Base-by-base conservation (phyloP, 116 monocot species). In the Posidonia oceanica region DNA sequence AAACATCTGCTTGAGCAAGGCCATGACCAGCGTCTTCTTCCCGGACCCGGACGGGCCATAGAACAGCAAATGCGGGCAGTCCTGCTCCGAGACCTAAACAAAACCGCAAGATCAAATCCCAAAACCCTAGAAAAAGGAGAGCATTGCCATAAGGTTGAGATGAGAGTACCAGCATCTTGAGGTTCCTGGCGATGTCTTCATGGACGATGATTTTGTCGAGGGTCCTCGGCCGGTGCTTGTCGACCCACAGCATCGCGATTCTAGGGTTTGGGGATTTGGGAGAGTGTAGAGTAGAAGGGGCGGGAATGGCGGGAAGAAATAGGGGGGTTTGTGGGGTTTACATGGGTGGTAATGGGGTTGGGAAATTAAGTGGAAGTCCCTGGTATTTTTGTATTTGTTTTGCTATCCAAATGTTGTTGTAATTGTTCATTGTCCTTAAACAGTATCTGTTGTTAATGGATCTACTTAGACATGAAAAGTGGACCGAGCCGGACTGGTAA, bases 31-130 rank as follows among this genome's bases (percentile, higher is more conserved):
- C 75, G 97, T 97, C 77, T 92, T 92, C 87, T 92, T 97, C 53
- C 97, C 97, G 7, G 93, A 87, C 0, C 97, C 97, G 0, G 97
- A 71, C n/a, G 97, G 97, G n/a, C 97, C 97, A 70, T 97, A 97
- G 79, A 97, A 97, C 48, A 97, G 79, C 14, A 97, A 77, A 72
- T 97, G 97, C 2, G 97, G 92, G 74, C 93, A 97, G 48, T 97
- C 97, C 77, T 97, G 89, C 81, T 97, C 93, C 69, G 97, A 69
- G 3, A 97, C 93, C 97, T 97, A 51, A 20, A 23, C 40, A 7
- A 70, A 52, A 7, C 23, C 72, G 54, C 3, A 59, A 38, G 69
- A 14, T 14, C 52, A 36, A 68, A 66, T 42, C 48, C 52, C 20
- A 29, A 73, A 81, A 80, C 75, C 80, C 73, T 69, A 79, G 74